A percentile compares a stretch with the other conserved stretches of the same genome.
Conservation (phyloP, 2,329 filamentous ascomycete genomes). For the Claviceps sp. region DNA sequence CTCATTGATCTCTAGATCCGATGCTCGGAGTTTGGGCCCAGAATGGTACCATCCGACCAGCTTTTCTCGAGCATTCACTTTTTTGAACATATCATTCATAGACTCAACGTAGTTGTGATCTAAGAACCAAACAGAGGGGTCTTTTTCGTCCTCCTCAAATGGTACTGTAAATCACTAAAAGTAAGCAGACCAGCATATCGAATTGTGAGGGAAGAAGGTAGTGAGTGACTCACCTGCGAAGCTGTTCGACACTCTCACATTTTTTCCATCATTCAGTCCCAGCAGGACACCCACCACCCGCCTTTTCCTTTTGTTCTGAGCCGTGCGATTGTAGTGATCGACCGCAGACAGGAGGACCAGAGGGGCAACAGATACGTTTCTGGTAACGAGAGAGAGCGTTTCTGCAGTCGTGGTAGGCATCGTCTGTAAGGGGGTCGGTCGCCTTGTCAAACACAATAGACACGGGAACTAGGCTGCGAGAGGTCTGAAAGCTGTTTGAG, state of each 20-base stretch:
- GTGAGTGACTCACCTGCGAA: conserved; percentile 60
- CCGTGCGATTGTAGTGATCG: conserved; percentile 93
- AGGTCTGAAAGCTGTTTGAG: neutral
- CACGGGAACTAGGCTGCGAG: neutral
- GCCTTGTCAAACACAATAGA: neutral
- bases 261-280: conserved; percentile 91
- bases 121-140: conserved; percentile 96
- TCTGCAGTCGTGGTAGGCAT: conserved; percentile 98
- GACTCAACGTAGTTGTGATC: conserved; percentile 99
- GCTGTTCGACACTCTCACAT: conserved; percentile 95
- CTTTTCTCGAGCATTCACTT: conserved; percentile 97
- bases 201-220: neutral
- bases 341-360: conserved; percentile 94
- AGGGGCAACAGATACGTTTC: conserved; percentile 92
- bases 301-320: conserved; percentile 70
- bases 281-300: conserved; percentile 90
- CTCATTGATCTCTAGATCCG: conserved; percentile 98
- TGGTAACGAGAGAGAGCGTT: conserved; percentile 84
- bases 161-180: conserved; percentile 48
- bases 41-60: conserved; percentile 99
- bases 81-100: conserved; percentile 99
- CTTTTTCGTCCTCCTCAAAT: conserved; percentile 97
- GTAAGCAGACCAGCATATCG: conserved; percentile 7
- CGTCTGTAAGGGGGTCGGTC: conserved; percentile 18
- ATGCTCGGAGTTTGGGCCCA: conserved; percentile 88